Evolutionary conservation across 2,329 filamentous ascomycete species (phyloP), one percentile per base, ranked within the genome.

Genomic region (Neocatenulostroma microsporum): DNA sequence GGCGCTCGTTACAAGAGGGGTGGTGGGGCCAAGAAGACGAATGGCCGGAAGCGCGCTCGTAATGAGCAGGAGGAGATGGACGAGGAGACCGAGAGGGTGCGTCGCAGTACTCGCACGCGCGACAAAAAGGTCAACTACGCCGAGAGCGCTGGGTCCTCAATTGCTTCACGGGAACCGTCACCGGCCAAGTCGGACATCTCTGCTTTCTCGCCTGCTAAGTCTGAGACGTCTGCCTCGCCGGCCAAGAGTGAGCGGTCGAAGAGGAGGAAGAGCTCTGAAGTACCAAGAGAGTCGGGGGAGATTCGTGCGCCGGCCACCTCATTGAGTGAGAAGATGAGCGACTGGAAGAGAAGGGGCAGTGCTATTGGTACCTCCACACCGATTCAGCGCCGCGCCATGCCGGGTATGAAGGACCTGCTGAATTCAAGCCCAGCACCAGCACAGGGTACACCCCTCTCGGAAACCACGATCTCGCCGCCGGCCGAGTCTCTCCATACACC

Each of bases 81-180:
- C 12, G 33, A 32, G 13, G 30, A 34, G 6, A 14, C 9, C 21
- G 36, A 39, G 19, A 32, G 12, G 7, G 26, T 44, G 4, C 42
- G 47, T 12, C 42, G 45, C 26, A 49, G 47, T 32, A 20, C 34
- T 1, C 45, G 47, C 19, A 40, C 40, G 7, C 42, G 34, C 6
- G 37, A 37, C 27, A 48, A 35, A 20, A 37, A 32, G 30, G 29
- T 43, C 18, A 42, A 36, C 17, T 49, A 48, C 25, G 39, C 42
- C n/a, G 46, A 47, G 19, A 42, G 32, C 35, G 14, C 5, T 15
- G 18, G 24, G 15, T 42, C 39, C 10, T 23, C 26, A 3, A 30
- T 23, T 23, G 11, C 24, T 12, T 44, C 42, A 6, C 24, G 37
- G 2, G 39, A 39, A 10, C 10, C 39, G 21, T 44, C 40, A 19